These are phyloP conservation scores for Xylogone sp. DNA, from an alignment of 2,329 filamentous ascomycete species.

Conservation along the genomic window DNA sequence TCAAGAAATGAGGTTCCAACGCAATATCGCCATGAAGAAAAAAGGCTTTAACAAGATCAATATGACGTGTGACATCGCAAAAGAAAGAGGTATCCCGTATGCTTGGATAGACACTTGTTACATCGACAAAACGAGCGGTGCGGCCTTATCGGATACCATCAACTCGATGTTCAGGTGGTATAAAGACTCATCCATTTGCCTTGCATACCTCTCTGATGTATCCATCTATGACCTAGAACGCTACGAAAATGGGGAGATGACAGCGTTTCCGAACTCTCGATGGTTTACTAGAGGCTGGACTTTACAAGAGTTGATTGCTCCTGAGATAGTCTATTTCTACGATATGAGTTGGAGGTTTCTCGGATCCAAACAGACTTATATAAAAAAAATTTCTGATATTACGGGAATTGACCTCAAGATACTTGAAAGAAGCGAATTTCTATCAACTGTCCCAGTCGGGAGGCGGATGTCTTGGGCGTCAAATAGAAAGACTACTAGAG, in stretches of 20 bases:
- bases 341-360: background rate
- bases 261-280: background rate
- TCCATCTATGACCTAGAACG: no score
- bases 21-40: background rate
- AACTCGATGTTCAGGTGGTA: no score
- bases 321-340: background rate
- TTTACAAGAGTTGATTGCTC: background rate
- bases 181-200: no score
- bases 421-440: no score
- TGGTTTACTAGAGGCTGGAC: background rate
- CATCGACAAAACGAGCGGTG: slow-evolving; percentile 2
- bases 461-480: slow-evolving; percentile 31
- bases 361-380: background rate
- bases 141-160: no score
- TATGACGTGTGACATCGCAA: slow-evolving; percentile 3
- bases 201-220: no score
- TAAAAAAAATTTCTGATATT: no score
- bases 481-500: slow-evolving; percentile 22
- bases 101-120: slow-evolving; percentile 15
- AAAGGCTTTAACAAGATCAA: slow-evolving; percentile 20
- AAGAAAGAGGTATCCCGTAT: slow-evolving; percentile 1
- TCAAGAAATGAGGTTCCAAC: slow-evolving; percentile 16
- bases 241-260: no score
- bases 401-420: no score
- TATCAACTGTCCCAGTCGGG: slow-evolving; percentile 22